These are phyloP conservation scores for Bryum argenteum DNA, from an alignment of 225 moss, liverwort and hornwort species.

Conservation along the genomic window DNA sequence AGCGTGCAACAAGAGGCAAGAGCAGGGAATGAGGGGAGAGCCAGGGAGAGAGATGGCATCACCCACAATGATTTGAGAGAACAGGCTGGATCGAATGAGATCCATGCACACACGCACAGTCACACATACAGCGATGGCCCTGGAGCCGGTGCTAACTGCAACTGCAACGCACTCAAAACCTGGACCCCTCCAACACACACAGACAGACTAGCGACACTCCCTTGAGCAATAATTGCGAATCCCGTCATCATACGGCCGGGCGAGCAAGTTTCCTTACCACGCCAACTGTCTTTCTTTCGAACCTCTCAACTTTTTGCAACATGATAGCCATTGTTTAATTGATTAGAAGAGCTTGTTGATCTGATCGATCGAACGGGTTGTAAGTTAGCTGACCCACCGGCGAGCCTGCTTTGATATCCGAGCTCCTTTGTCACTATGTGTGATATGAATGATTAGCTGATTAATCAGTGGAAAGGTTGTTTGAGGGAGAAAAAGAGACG, in stretches of 20 bases:
- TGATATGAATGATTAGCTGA: neutral
- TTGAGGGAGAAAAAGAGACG: neutral
- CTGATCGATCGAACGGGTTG: too few relatives aligned
- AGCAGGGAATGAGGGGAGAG: too few relatives aligned
- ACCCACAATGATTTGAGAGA: neutral
- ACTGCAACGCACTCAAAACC: slow-evolving; percentile 27
- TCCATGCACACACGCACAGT: slow-evolving; percentile 14
- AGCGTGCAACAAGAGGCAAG: too few relatives aligned
- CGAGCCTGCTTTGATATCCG: neutral
- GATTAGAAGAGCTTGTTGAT: neutral
- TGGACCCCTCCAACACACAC: slow-evolving; percentile 7
- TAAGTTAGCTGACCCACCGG: too few relatives aligned
- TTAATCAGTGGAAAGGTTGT: neutral
- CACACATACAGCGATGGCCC: neutral
- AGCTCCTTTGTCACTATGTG: too few relatives aligned
- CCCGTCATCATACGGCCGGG: slow-evolving; percentile 12
- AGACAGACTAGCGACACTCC: neutral
- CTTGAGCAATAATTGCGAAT: slow-evolving; percentile 39
- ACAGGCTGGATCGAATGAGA: neutral
- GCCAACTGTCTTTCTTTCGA: neutral
- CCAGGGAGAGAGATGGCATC: too few relatives aligned
- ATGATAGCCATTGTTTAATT: neutral
- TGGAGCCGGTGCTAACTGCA: neutral
- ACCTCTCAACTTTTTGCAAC: neutral
- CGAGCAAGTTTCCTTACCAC: neutral